phyloP scores from a whole-genome alignment of 2,329 filamentous ascomycete species.

The Cephalotrichum gorgonifer region DNA sequence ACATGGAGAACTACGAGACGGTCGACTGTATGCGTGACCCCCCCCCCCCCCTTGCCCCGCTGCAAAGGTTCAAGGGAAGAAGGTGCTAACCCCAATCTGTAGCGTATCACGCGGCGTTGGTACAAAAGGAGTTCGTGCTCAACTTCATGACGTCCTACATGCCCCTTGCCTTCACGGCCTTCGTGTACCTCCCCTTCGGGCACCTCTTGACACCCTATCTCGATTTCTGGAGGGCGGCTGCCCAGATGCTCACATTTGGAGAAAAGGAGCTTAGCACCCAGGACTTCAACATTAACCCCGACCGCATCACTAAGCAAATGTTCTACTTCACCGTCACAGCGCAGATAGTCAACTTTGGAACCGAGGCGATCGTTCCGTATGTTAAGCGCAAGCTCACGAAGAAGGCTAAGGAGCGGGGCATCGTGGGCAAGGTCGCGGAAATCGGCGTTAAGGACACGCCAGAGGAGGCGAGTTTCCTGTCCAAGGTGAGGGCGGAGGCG shows the following conservation, averaged over 20 bases:
- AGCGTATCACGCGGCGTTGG: constrained; percentile 74
- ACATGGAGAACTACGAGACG: constrained; percentile 88
- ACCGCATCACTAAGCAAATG: constrained; percentile 77
- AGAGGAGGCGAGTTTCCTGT: constrained; percentile 72
- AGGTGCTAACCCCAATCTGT: constrained; percentile 11
- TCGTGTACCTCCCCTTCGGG: constrained; percentile 90
- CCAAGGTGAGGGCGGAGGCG: constrained; percentile 72
- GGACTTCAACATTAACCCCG: constrained; percentile 72
- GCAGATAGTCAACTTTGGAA: constrained; percentile 76
- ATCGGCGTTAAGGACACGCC: constrained; percentile 50
- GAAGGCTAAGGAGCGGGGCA: constrained; percentile 59
- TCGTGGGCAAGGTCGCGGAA: constrained; percentile 38
- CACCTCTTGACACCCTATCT: constrained; percentile 75
- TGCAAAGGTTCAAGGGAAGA: background rate
- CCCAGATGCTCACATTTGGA: constrained; percentile 64
- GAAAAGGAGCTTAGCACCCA: constrained; percentile 57
- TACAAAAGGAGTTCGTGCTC: constrained; percentile 87
- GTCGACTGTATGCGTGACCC: constrained; percentile 44
- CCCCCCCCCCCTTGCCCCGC: background rate
- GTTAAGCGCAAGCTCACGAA: constrained; percentile 74
- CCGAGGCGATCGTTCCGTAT: constrained; percentile 79
- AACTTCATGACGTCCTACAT: constrained; percentile 97
- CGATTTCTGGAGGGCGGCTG: constrained; percentile 66
- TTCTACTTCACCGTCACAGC: constrained; percentile 95
- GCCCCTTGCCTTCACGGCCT: constrained; percentile 83